Evolutionary conservation across 108 stramenopile genomes (phyloP).

Genomic region (Ochromonas danica): DNA sequence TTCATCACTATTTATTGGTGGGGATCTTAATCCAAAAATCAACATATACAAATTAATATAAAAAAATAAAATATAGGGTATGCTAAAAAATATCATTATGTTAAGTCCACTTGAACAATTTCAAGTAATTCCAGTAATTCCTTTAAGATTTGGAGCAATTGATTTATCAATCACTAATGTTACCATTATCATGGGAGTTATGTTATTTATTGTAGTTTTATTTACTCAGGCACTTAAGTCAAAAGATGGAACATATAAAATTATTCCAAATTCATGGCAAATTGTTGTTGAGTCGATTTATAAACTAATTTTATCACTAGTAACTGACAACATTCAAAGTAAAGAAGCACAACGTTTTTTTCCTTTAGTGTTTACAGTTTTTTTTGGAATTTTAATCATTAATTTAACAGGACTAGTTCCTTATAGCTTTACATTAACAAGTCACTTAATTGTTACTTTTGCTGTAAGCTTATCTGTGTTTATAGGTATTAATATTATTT

Average conservation of each 20-base stretch:
- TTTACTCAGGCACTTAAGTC: background rate
- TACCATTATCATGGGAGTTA: background rate
- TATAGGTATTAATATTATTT: constrained; percentile 30
- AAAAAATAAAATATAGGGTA: constrained; percentile 31
- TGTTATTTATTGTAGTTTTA: constrained; percentile 18
- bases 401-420: constrained; percentile 11
- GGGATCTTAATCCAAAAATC: constrained; percentile 26
- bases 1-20: constrained; percentile 54
- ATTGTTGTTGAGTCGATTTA: constrained; percentile 21
- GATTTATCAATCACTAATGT: constrained; percentile 23
- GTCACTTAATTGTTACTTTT: constrained; percentile 22
- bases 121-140: constrained; percentile 11
- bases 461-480: constrained; percentile 18
- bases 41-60: background rate
- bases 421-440: constrained; percentile 26
- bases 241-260: constrained; percentile 8
- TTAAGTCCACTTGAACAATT: constrained; percentile 24
- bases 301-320: constrained; percentile 17
- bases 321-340: constrained; percentile 5
- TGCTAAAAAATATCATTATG: constrained; percentile 7
- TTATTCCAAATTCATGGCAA: constrained; percentile 21
- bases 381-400: constrained; percentile 11
- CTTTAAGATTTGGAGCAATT: constrained; percentile 16
- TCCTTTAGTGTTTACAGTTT: constrained; percentile 20
- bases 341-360: constrained; percentile 25